Evolutionary conservation across 2,329 filamentous ascomycete species (phyloP), one percentile per base, ranked within the genome.

Genomic region (Fusarium floridanum): DNA sequence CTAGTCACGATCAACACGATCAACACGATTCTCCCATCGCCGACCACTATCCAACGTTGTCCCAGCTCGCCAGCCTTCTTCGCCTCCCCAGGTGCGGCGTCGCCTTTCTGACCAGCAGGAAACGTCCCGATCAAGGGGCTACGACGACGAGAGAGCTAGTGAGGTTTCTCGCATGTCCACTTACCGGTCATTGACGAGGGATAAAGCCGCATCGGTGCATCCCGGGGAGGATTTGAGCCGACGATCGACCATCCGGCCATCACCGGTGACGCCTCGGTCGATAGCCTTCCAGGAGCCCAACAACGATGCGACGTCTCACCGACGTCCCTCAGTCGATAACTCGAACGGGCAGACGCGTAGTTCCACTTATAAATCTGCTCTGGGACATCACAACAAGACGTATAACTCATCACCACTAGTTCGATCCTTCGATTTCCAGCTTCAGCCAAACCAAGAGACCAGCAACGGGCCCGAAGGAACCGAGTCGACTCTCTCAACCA

Each of bases 401-500:
- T 90, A 89, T 76, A 89, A 88, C 79, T 91, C 91, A 3, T 92
- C 90, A 2, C 90, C 91, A 3, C 82, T 92, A 60, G 89, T 88
- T 11, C 86, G 79, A 53, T 82, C 82, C 4, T 81, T 82, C 32
- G 82, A 84, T 27, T 77, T 81, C 17, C 79, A 80, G n/a, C 74
- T 70, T 12, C 77, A 80, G 17, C 72, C 77, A n/a, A 71, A 62
- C 5, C 57, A 76, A 11, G 83, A 84, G 37, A 66, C 73, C 11
- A 74, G 81, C 48, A 84, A 89, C 68, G 84, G 82, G 20, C 76
- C 86, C 32, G 92, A 95, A 78, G 92, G 92, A 10, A 95, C 95
- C 0, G 95, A 97, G 78, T 98, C 97, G 1, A 96, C 93, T 0
- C 88, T 93, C 37, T 98, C 97, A 0, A 97, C 94, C 1, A 95